A percentile compares a stretch with the other conserved stretches of the same genome.
Conservation (phyloP, 2,329 filamentous ascomycete genomes). For the Xylaria sp. region DNA sequence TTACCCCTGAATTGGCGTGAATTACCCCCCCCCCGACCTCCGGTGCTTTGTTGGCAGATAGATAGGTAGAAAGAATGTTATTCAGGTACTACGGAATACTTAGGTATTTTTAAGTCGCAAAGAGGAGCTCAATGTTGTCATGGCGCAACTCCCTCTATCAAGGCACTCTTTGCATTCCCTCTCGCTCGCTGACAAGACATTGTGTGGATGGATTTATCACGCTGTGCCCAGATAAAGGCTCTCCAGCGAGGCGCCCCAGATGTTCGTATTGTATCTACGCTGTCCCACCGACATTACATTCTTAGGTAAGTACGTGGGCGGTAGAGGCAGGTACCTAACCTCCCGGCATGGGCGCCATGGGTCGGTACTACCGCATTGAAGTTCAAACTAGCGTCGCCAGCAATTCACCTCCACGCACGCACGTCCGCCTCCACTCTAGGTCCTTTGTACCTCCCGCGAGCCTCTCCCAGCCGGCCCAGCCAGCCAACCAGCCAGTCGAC, state of each 20-base stretch:
- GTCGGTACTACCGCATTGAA: background rate
- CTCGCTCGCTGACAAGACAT: too few species aligned
- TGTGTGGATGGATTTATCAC: background rate
- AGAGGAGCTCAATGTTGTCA: too few species aligned
- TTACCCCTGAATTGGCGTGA: conserved; percentile 9
- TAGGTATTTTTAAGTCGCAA: too few species aligned
- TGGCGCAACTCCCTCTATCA: too few species aligned
- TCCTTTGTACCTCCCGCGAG: background rate
- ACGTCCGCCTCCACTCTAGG: background rate
- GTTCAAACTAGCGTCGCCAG: conserved; percentile 11
- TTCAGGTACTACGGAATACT: too few species aligned
- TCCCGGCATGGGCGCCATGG: too few species aligned
- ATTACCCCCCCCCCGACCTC: background rate
- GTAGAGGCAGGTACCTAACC: background rate
- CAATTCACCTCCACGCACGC: conserved; percentile 6
- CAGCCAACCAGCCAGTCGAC: too few species aligned
- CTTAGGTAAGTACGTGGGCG: background rate
- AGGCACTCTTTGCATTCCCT: too few species aligned
- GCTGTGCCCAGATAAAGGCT: background rate
- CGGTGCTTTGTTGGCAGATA: background rate
- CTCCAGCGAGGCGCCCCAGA: background rate
- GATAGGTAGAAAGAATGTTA: too few species aligned
- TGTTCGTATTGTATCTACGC: background rate
- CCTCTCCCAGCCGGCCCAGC: too few species aligned
- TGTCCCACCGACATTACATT: too few species aligned